Base-by-base conservation (phyloP, 1,139 yeast species). In the Meyerozyma smithsonii region DNA sequence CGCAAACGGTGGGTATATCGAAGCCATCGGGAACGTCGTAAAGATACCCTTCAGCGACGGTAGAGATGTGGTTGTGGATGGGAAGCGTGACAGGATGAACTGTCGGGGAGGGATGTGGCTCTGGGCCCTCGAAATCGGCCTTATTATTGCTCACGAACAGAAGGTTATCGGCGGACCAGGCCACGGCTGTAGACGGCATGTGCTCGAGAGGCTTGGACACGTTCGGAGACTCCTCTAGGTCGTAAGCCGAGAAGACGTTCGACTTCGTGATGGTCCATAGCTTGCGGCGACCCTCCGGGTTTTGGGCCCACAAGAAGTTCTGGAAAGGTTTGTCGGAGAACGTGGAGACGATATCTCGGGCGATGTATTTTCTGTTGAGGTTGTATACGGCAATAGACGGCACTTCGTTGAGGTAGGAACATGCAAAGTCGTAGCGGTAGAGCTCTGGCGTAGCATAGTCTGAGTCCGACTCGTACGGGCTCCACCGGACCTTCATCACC, bases 401-500 rank as follows among this genome's bases (percentile, higher is more conserved):
- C 52, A 87, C 96, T 50, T 84, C 90, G 42, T 83, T 84, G 49
- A 86, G 66, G 43, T 83, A 85, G 56, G 84, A 83, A 38, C 86
- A 76, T 0, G 95, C 96, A 50, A 89, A 71, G 48, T 85, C 82
- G 23, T 88, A 79, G 47, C 64, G 66, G 51, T 61, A 61, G 39
- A 66, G 52, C 1, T 66, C 49, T 38, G 52, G 49, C 18, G 28
- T 36, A 20, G 40, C 33, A 17, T 42, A 34, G 33, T 17, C 20
- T 7, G 19, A 24, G 24, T 16, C 34, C 15, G 33, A 19, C 34
- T n/a, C 51, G 35, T 71, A 68, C 7, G 63, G 59, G 45, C 74
- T 65, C 95, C 95, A 79, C 42, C 87, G 66, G 1, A 87, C 86
- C 51, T 81, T 84, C 52, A 79, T 74, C 2, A 84, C 82, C 0